These are phyloP conservation scores for Glebionis coronaria DNA, from an alignment of 129 eudicot species.

Conservation along the genomic window DNA sequence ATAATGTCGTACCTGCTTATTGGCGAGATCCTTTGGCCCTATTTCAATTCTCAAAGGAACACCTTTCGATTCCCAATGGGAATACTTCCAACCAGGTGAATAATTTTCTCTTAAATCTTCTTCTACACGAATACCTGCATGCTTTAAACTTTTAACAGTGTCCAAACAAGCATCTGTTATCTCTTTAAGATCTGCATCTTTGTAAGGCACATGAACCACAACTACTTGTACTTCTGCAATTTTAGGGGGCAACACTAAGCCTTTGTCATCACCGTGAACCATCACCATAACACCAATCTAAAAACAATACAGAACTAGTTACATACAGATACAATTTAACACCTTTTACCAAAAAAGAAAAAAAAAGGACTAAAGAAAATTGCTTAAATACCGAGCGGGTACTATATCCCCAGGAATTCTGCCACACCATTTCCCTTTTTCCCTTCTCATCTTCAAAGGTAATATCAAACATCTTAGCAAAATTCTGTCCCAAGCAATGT, in stretches of 20 bases:
- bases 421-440: slow-evolving; percentile 80
- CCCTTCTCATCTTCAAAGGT: slow-evolving; percentile 74
- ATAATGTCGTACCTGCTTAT: slow-evolving; percentile 47
- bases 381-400: background rate
- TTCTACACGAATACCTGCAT: slow-evolving; percentile 65
- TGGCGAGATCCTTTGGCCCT: slow-evolving; percentile 77
- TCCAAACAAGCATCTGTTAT: slow-evolving; percentile 63
- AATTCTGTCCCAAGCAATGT: slow-evolving; percentile 86
- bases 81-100: slow-evolving; percentile 90
- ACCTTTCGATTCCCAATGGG: slow-evolving; percentile 90
- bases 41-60: slow-evolving; percentile 84
- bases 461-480: slow-evolving; percentile 86
- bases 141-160: slow-evolving; percentile 50
- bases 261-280: slow-evolving; percentile 91
- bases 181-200: slow-evolving; percentile 60
- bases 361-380: background rate
- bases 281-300: slow-evolving; percentile 93
- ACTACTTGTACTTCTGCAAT: slow-evolving; percentile 72
- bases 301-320: background rate
- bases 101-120: slow-evolving; percentile 69
- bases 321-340: background rate
- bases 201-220: slow-evolving; percentile 75
- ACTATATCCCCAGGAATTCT: slow-evolving; percentile 30
- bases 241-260: slow-evolving; percentile 87
- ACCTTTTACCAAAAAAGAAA: background rate